Evolutionary conservation across 805 yeast species (phyloP), one percentile per base, ranked within the genome.

Genomic region (Yarrowia sp.): DNA sequence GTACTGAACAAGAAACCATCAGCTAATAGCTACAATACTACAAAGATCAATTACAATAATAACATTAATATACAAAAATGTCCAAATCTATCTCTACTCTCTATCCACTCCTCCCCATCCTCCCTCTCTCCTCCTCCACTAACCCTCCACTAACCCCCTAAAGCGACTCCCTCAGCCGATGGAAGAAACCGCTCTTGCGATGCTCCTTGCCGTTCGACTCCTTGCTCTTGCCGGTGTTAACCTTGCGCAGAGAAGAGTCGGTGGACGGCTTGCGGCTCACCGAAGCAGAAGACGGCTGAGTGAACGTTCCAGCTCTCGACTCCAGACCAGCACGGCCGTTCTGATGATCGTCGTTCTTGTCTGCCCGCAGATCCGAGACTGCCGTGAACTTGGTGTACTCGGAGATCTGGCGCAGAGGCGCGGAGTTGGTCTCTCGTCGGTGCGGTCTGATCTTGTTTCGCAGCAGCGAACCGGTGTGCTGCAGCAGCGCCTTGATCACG

Each of bases 401-500:
- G 1, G 75, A 65, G 19, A 75, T 67, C 66, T 76, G 78, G 13
- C 69, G 65, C 31, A 75, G 61, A 22, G 68, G 66, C 59, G 64
- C 62, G 61, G 63, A 51, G 64, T 42, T 16, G 22, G 63, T 38
- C 46, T 62, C 62, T 55, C 63, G 62, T n/a, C 63, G 41, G 38
- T 62, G 68, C 66, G 76, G 79, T 63, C 76, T 76, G 33, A 93
- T 74, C 73, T 89, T 90, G 70, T 90, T 90, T n/a, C 87, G 85
- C 33, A 92, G 70, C 56, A 93, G 81, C 63, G 86, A 84, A 3
- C 96, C 97, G 0, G 92, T 80, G 63, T 77, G 79, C n/a, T 70
- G 71, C 32, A 77, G 66, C 41, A 78, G 67, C 1, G 75, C 69
- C 65, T 71, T 72, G 42, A 77, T 68, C 14, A 77, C 69, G 63